These are phyloP conservation scores for Paraglomus occultum DNA, from an alignment of 192 early-diverging fungal species.

Conservation along the genomic window DNA sequence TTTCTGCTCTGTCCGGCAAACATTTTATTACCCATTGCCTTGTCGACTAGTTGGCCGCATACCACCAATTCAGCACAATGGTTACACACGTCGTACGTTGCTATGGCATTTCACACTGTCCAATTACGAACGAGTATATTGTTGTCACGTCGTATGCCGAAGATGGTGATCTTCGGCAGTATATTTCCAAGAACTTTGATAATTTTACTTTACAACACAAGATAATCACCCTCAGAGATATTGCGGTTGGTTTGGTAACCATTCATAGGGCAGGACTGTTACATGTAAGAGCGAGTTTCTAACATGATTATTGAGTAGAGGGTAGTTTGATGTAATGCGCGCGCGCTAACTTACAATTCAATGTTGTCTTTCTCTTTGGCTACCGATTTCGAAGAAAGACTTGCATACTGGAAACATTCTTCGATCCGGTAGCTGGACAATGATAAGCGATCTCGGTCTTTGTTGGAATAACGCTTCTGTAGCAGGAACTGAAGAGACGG, in stretches of 20 bases:
- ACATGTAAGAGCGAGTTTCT: background rate
- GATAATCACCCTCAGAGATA: slow-evolving; percentile 1
- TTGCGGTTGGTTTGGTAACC: background rate
- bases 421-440: background rate
- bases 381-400: background rate
- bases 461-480: background rate
- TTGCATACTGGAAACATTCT: slow-evolving; percentile 10
- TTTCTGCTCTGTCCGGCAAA: no score
- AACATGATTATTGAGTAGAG: background rate
- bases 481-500: background rate
- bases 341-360: no score
- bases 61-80: background rate
- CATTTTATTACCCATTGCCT: no score
- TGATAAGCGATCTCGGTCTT: slow-evolving; percentile 9
- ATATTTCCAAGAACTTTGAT: slow-evolving; percentile 1
- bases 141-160: slow-evolving; percentile 1
- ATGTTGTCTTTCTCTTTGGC: no score
- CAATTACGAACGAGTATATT: background rate
- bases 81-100: slow-evolving; percentile 1
- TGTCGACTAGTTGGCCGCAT: background rate
- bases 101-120: background rate
- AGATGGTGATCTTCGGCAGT: slow-evolving; percentile 11
- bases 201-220: background rate
- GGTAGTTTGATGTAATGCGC: no score
- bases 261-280: slow-evolving; percentile 8